A percentile compares a stretch with the other conserved stretches of the same genome.
phyloP scores from a whole-genome alignment of 148 eudicot species.

The Selenicereus undatus region DNA sequence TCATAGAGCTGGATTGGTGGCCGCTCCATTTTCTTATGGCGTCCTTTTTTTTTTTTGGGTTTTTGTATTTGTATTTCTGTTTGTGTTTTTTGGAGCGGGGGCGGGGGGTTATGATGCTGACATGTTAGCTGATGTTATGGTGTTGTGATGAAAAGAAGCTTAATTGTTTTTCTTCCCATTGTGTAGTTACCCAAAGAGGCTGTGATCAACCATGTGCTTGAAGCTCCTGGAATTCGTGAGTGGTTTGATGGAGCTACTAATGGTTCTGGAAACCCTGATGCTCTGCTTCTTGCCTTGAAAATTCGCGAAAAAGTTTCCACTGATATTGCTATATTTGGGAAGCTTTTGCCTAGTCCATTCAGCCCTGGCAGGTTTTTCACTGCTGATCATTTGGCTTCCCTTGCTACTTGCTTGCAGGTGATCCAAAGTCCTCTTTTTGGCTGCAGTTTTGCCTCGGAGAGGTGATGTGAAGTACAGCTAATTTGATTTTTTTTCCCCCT shows the following conservation, averaged over 20 bases:
- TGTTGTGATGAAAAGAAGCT: neutral
- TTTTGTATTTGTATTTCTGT: no score
- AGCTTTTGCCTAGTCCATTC: slow-evolving; percentile 75
- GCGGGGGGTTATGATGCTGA: no score
- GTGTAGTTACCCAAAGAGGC: slow-evolving; percentile 76
- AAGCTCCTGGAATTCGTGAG: slow-evolving; percentile 68
- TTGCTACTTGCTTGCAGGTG: slow-evolving; percentile 80
- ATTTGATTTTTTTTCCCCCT: neutral
- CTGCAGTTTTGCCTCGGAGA: neutral
- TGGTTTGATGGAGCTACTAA: slow-evolving; percentile 72
- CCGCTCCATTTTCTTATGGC: neutral
- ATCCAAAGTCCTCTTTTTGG: neutral
- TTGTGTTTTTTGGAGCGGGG: no score
- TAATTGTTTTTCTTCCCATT: slow-evolving; percentile 1
- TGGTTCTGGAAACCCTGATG: slow-evolving; percentile 86
- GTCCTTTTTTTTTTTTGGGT: neutral
- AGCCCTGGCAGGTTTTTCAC: slow-evolving; percentile 55
- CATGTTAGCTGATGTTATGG: neutral
- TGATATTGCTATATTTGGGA: slow-evolving; percentile 45
- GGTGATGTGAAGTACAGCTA: neutral
- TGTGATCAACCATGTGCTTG: slow-evolving; percentile 54
- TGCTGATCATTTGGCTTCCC: slow-evolving; percentile 52
- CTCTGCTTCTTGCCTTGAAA: slow-evolving; percentile 77
- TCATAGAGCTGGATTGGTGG: neutral
- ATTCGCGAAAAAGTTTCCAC: slow-evolving; percentile 53